Evolutionary conservation across 805 yeast genomes (phyloP), one percentile per base, ranked within the genome.

Genomic region (Candida cerambycidarum): DNA sequence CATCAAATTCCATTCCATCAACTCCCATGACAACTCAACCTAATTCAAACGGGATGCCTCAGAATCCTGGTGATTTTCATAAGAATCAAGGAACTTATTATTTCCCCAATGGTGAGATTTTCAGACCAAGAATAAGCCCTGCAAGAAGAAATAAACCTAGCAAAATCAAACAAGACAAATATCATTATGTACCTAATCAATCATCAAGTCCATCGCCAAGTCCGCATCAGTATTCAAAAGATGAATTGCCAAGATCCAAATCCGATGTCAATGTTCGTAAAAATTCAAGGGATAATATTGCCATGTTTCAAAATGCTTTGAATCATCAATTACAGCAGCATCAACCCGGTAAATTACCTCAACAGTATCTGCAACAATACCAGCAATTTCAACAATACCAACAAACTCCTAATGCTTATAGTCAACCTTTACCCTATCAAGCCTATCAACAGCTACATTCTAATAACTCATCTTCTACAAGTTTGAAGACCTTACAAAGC

Each of bases 81-180:
- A 48, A 48, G 16, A 40, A 19, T 23, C 46, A 46, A 24, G 61
- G 69, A 9, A 46, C 65, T 12, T 71, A 59, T 50, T 68, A 62
- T 47, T 76, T 76, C 52, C 80, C 80, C 12, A 76, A 76, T 53
- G 82, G 82, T 38, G 82, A 76, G 51, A 65, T 75, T 2, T 76
- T 76, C 54, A 58, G 74, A 27, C 80, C 80, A 1, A 54, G 80
- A 30, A 57, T 54, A 33, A 61, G 65, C 10, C 75, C 75, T 1
- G 44, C 62, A n/a, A 67, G 62, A 36, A 58, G 76, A 41, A 52
- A 62, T 23, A 61, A 69, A 39, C 78, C 78, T 6, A 51, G 52
- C 31, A 67, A 63, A 49, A 45, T 59, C 8, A 17, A 34, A 15
- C 14, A 16, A 3, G 34, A 38, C 3, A 30, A 41, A 10, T 17